Percentiles rank a stretch among this genome's conserved stretches.
Evolutionary conservation across 148 eudicot genomes (phyloP).

Genomic region (Camellia japonica): DNA sequence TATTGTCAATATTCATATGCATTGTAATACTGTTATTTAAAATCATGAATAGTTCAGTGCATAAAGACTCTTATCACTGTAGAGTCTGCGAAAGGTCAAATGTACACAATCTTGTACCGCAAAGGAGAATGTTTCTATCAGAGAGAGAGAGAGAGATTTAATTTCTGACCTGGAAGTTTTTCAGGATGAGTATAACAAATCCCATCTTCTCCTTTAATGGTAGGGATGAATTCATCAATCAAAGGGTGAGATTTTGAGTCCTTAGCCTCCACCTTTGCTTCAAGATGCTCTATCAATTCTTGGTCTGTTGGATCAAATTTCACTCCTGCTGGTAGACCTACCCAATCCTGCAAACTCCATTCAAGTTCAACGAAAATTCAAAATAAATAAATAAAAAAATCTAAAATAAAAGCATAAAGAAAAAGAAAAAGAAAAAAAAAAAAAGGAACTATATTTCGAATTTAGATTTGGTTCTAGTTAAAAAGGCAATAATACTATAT

Average conservation of each 20-base stretch:
- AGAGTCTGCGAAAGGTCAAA: too few relatives aligned
- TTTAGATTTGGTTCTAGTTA: neutral
- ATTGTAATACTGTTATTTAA: too few relatives aligned
- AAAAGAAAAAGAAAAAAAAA: neutral
- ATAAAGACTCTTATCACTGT: too few relatives aligned
- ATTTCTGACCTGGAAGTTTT: conserved; percentile 79
- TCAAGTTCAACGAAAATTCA: neutral
- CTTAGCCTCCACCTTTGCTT: conserved; percentile 79
- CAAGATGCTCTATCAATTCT: conserved; percentile 96
- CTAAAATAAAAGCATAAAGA: neutral
- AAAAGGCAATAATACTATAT: neutral
- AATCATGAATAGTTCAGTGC: too few relatives aligned
- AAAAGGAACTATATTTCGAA: neutral
- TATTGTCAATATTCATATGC: too few relatives aligned
- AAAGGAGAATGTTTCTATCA: neutral
- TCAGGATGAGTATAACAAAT: conserved; percentile 99
- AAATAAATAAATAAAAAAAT: neutral
- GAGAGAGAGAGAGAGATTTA: neutral
- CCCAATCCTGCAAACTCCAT: conserved; percentile 70
- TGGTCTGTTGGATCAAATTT: conserved; percentile 99
- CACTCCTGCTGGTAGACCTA: conserved; percentile 98
- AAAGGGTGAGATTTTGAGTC: conserved; percentile 86
- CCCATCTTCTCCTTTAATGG: conserved; percentile 98
- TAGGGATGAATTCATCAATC: conserved; percentile 95
- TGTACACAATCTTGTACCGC: too few relatives aligned